These are phyloP conservation scores for Fusarium solani-melongenae DNA, from an alignment of 2,329 filamentous ascomycete species.

Conservation along the genomic window DNA sequence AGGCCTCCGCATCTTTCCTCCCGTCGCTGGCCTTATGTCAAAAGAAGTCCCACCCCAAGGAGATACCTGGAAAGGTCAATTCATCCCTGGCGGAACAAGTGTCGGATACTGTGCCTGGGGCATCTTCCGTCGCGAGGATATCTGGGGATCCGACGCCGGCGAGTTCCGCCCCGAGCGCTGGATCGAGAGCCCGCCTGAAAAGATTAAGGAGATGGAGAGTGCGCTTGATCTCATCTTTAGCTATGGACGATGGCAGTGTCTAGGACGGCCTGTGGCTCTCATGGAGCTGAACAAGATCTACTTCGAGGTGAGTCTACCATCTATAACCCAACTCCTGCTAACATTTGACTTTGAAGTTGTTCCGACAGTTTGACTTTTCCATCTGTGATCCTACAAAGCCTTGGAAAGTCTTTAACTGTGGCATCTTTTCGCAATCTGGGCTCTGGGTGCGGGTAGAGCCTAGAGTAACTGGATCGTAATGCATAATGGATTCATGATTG, in stretches of 20 bases:
- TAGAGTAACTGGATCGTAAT: not conserved
- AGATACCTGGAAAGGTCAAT: conserved; percentile 46
- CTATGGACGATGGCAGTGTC: conserved; percentile 52
- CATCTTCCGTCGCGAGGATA: conserved; percentile 46
- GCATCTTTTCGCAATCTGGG: conserved; percentile 47
- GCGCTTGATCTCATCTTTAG: conserved; percentile 54
- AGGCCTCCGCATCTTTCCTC: conserved; percentile 52
- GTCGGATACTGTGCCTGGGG: conserved; percentile 51
- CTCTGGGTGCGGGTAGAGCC: conserved; percentile 39
- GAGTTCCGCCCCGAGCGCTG: conserved; percentile 51
- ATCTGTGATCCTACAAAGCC: conserved; percentile 47
- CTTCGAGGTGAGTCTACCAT: conserved; percentile 51
- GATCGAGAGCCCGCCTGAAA: conserved; percentile 50
- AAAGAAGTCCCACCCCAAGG: conserved; percentile 48
- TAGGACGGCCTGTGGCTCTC: conserved; percentile 52
- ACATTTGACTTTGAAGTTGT: conserved; percentile 32
- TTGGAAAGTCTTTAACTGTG: conserved; percentile 46
- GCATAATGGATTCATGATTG: not conserved
- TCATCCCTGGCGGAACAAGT: conserved; percentile 48
- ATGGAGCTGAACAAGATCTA: conserved; percentile 55
- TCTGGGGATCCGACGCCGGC: conserved; percentile 50
- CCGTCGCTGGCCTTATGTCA: conserved; percentile 51
- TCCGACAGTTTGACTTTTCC: conserved; percentile 46
- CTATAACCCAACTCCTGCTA: not conserved
- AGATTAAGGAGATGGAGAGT: conserved; percentile 48